Conservation (phyloP, 2,329 filamentous ascomycete genomes). For the Talaromyces sp. region DNA sequence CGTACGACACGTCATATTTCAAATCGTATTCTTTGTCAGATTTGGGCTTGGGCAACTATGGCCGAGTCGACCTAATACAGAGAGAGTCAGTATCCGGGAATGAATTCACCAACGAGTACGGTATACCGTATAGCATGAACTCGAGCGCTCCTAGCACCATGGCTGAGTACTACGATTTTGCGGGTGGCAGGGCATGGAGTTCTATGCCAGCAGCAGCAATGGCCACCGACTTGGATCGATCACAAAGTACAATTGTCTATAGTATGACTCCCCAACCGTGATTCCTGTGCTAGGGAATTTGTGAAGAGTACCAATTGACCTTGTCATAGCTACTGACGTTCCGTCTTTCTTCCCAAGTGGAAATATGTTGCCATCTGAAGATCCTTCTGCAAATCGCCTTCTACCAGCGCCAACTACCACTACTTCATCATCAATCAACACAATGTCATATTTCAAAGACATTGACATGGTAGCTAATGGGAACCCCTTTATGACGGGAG, state of each 20-base stretch:
- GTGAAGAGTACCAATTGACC: slow-evolving; percentile 25
- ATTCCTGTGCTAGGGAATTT: slow-evolving; percentile 13
- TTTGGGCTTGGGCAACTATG: slow-evolving; percentile 23
- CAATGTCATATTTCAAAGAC: slow-evolving; percentile 11
- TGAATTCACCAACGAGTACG: slow-evolving; percentile 33
- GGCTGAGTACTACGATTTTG: slow-evolving; percentile 27
- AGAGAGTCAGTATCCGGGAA: slow-evolving; percentile 26
- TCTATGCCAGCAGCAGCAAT: slow-evolving; percentile 20
- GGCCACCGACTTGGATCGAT: slow-evolving; percentile 19
- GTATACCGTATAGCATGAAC: slow-evolving; percentile 27
- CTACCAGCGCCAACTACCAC: slow-evolving; percentile 35
- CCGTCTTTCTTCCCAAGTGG: slow-evolving; percentile 26
- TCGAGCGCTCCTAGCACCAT: slow-evolving; percentile 31
- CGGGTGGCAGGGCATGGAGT: slow-evolving; percentile 32
- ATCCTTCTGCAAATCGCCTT: slow-evolving; percentile 31
- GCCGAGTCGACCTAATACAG: slow-evolving; percentile 23
- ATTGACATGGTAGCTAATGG: not conserved
- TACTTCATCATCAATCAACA: slow-evolving; percentile 19
- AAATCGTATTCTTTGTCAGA: slow-evolving; percentile 26
- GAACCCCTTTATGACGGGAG: not conserved
- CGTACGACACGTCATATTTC: slow-evolving; percentile 21
- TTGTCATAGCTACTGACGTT: slow-evolving; percentile 26
- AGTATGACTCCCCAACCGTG: slow-evolving; percentile 22
- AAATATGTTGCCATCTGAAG: slow-evolving; percentile 24
- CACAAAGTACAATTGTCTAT: slow-evolving; percentile 26